Base-by-base conservation (phyloP, 2,329 filamentous ascomycete genomes). In the Teratosphaeria zuluensis region DNA sequence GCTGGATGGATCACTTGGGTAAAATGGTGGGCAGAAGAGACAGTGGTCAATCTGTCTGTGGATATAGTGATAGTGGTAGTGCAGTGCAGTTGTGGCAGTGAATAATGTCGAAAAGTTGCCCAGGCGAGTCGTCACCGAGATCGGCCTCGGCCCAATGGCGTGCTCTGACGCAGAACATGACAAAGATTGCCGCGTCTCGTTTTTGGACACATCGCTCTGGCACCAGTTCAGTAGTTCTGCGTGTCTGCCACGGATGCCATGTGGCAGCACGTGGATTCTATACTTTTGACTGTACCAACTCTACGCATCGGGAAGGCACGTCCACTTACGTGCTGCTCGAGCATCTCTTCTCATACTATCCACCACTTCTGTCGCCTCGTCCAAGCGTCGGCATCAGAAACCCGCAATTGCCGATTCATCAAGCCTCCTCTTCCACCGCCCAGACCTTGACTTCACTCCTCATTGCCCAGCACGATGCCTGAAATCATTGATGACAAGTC, bases 401-500 rank as follows among this genome's bases (percentile, higher is more conserved):
- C 35, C 35, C 35, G 12, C 35, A 42, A 11, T 42, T 16, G 35
- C 35, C 35, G 35, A 42, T 12, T 16, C 16, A 42, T 16, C 35
- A 42, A n/a, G 14, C 35, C 35, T 2, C n/a, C 4, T 16, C 33
- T 16, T 9, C 33, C 33, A 28, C 33, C 14, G 3, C 33, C 33
- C 33, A 24, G 14, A 53, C 51, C 1, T 53, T 9, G 5, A 56
- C 53, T 31, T 21, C 16, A 6, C 42, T 52, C 33, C 14, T 32
- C 35, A 55, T 21, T 28, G 19, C 12, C 38, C 5, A 14, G 7
- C 33, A 61, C 38, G 21, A 81, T 81, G 77, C 65, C 77, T 54
- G 70, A 76, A 60, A 84, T 90, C 63, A 68, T 86, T 66, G 88
- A 92, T 76, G 89, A 92, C 78, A 92, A 91, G 74, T 87, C 86